Base-by-base conservation (phyloP, 129 eudicot species). In the Artemisia argyi region DNA sequence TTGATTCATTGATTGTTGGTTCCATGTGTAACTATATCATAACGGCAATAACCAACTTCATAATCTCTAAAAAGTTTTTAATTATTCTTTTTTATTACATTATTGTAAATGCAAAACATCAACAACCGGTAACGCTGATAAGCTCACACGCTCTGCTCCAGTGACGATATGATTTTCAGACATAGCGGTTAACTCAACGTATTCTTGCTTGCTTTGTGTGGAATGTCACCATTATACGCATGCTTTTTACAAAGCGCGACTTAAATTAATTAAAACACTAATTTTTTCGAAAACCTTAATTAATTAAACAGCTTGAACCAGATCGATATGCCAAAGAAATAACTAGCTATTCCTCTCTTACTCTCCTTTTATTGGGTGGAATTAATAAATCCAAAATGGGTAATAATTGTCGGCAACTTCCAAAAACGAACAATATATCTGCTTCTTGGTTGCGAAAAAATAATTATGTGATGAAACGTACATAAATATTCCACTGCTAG, bases 341-440 rank as follows among this genome's bases (percentile, higher is more conserved):
- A 11, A 51, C 18, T 14, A 11, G 14, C 18, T 54, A 16, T 54
- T 18, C 9, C 1, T 52, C 13, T 69, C 10, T 69, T n/a, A 26
- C 24, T 49, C 1, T 35, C n/a, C n/a, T 35, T 35, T 35, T 35
- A 35, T 35, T 35, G 42, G 42, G 69, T 73, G 51, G 61, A 18
- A 30, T 16, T 61, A 73, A 62, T 50, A 49, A 73, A 71, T 61
- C 30, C 52, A 30, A 61, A 60, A 18, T 30, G 70, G 22, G 32
- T 48, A 50, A 73, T 73, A 49, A 73, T 73, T 62, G 77, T 61
- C 30, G 14, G 61, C 77, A 73, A 73, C 77, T 50, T 69, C 52
- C 60, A 73, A 48, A 70, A 73, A 73, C 77, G 77, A 73, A 73
- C 76, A 60, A n/a, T 22, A 61, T 30, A 73, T 30, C 77, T 28